A percentile compares a stretch with the other conserved stretches of the same genome.
Conservation (phyloP, 352 stramenopile genomes). For the Phytophthora podocarpi region DNA sequence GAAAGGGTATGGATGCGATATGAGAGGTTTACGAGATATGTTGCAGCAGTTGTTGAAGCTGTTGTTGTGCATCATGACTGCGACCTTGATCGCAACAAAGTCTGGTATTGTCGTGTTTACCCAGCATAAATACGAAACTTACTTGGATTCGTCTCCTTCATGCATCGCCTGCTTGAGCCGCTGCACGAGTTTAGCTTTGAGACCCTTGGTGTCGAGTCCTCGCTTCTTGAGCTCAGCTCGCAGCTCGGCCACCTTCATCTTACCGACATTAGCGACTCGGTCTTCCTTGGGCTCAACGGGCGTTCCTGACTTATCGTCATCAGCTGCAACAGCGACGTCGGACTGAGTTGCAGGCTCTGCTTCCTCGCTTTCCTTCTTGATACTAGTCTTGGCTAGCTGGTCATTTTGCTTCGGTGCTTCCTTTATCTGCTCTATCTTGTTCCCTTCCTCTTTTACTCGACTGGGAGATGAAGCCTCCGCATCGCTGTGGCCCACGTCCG, state of each 20-base stretch:
- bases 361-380: conserved; percentile 9
- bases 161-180: conserved; percentile 61
- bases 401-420: conserved; percentile 13
- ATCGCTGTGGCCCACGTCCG: neutral
- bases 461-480: conserved; percentile 13
- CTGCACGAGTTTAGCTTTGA: conserved; percentile 69
- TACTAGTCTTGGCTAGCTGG: neutral
- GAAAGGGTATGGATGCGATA: neutral
- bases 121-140: conserved; percentile 50
- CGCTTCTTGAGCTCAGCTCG: conserved; percentile 70
- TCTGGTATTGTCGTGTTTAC: neutral
- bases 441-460: neutral
- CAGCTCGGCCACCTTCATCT: conserved; percentile 69
- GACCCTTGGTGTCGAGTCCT: conserved; percentile 70
- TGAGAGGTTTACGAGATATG: conserved; percentile 2
- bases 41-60: conserved; percentile 8
- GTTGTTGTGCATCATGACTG: conserved; percentile 24
- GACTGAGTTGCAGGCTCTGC: neutral
- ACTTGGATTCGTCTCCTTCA: conserved; percentile 35
- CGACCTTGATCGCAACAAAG: no score
- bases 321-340: neutral
- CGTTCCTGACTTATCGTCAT: conserved; percentile 1
- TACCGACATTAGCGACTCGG: conserved; percentile 38
- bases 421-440: conserved; percentile 16
- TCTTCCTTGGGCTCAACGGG: conserved; percentile 6